phyloP scores from a whole-genome alignment of 169 alveolate genomes.

The Blepharisma undulans region DNA sequence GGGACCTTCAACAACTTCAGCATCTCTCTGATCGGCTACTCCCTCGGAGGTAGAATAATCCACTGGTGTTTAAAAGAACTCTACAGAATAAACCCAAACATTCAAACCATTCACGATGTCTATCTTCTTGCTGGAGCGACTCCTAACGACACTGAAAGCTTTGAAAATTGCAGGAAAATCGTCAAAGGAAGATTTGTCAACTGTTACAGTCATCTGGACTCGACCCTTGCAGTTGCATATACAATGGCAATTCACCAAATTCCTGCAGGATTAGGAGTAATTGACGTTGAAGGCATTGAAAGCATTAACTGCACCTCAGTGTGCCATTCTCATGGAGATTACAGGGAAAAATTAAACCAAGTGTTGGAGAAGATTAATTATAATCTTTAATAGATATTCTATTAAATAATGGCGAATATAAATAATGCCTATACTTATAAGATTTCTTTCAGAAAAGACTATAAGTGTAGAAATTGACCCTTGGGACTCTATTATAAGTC shows the following conservation, averaged over 20 bases:
- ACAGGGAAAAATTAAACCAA: background rate
- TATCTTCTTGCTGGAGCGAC: conserved; percentile 16
- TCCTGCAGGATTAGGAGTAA: background rate
- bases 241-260: too few relatives aligned
- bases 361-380: background rate
- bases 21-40: background rate
- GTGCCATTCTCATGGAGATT: background rate
- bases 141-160: background rate
- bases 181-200: background rate
- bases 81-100: background rate
- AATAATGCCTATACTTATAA: background rate
- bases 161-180: background rate
- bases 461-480: background rate
- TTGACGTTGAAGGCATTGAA: conserved; percentile 3
- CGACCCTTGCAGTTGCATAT: background rate
- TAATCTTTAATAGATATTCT: background rate
- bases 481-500: background rate
- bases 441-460: background rate
- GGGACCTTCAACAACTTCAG: background rate
- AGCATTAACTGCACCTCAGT: background rate
- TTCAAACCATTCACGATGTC: conserved; percentile 20
- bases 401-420: background rate
- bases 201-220: background rate
- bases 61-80: background rate
- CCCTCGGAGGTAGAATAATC: conserved; percentile 9